Evolutionary conservation across 2,329 filamentous ascomycete genomes (phyloP), one percentile per base, ranked within the genome.

Genomic region (Colletotrichum sp.): DNA sequence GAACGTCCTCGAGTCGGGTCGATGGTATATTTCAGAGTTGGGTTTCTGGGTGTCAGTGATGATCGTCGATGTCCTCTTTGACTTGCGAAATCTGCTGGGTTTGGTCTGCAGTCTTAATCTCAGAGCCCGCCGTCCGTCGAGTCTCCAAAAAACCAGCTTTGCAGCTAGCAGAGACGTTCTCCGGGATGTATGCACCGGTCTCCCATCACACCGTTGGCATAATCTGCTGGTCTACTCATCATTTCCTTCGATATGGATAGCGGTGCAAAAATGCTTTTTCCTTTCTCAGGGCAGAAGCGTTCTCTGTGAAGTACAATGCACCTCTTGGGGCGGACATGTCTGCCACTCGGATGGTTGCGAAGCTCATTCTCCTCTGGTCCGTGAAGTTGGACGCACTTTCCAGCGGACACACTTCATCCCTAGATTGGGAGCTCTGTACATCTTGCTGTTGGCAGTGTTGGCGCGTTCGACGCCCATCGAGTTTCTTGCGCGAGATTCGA

Each of bases 221-320:
- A n/a, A 9, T 48, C 18, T 48, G 43, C 6, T 48, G 43, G 6
- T 48, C 43, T 48, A 0, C n/a, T 48, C n/a, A 21, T 21, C 10
- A 21, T 0, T n/a, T 21, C 1, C n/a, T 48, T 1, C 18, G 0
- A 48, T 0, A 12, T 0, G 43, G 43, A 48, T 1, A 13, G n/a
- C 43, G n/a, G 8, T 48, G 18, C 0, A n/a, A n/a, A n/a, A n/a
- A n/a, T n/a, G n/a, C n/a, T n/a, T n/a, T 21, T 21, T 48, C 5
- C 0, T 2, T 48, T 48, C 43, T 21, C 10, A 21, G 10, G 43
- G 6, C 10, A 7, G 43, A 48, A 43, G 18, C 39, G 0, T 10
- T 43, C 39, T n/a, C 1, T 3, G 5, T 43, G 39, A 43, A 1
- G 9, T 15, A 8, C 0, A 3, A 36, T 36, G 7, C 15, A 0